These are phyloP conservation scores for Termitomyces sp. DNA, from an alignment of 768 basidiomycete genomes.

Conservation along the genomic window DNA sequence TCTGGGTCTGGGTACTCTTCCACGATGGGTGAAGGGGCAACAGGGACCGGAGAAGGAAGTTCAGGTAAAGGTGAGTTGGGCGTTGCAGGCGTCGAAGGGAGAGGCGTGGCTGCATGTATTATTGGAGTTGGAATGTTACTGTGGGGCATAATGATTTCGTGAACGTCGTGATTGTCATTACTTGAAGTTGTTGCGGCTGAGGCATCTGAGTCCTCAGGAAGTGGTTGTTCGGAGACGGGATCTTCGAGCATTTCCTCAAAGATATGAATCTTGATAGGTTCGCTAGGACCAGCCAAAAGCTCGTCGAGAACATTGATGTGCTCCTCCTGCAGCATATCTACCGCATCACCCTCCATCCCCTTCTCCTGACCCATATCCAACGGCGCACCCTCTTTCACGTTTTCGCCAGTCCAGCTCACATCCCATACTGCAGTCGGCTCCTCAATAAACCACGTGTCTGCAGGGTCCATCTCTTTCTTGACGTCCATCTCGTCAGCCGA, in stretches of 20 bases:
- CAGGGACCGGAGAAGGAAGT: not conserved
- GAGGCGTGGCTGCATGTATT: not conserved
- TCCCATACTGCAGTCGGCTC: slow-evolving; percentile 15
- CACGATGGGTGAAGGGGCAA: not conserved
- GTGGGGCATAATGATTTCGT: not conserved
- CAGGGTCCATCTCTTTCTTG: slow-evolving; percentile 8
- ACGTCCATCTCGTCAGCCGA: not conserved
- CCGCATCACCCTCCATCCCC: not conserved
- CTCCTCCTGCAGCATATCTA: not conserved
- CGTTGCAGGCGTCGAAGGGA: slow-evolving; percentile 9
- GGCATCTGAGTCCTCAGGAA: not conserved
- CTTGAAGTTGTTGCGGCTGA: not conserved
- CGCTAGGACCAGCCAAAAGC: slow-evolving; percentile 1
- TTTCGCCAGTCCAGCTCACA: slow-evolving; percentile 4
- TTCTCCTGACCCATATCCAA: not conserved
- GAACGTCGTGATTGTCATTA: slow-evolving; percentile 12
- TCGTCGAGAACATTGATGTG: slow-evolving; percentile 6
- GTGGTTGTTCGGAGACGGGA: not conserved
- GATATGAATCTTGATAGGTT: slow-evolving; percentile 6
- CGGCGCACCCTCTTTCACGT: slow-evolving; percentile 1
- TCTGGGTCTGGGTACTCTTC: slow-evolving; percentile 37
- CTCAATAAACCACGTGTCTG: slow-evolving; percentile 16
- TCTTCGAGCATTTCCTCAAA: not conserved
- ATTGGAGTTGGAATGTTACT: not conserved
- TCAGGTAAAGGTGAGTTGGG: slow-evolving; percentile 3